Evolutionary conservation across 345 rosid genomes (phyloP).

Genomic region (Rubroshorea leprosula): DNA sequence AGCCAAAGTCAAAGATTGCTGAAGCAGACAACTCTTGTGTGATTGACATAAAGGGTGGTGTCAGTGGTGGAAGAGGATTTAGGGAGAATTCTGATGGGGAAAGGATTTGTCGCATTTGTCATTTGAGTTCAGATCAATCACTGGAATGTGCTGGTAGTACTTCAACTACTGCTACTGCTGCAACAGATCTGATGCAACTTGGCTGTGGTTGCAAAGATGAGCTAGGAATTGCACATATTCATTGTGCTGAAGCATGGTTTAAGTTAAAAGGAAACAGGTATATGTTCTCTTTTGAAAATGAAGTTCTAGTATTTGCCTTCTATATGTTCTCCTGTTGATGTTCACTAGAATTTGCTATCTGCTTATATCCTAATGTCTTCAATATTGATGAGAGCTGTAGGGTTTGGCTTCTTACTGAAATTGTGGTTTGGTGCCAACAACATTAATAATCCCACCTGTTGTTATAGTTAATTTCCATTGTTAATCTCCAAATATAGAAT

Average conservation of each 20-base stretch:
- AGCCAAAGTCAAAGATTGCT: constrained; percentile 25
- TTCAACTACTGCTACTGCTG: constrained; percentile 11
- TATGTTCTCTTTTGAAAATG: constrained; percentile 1
- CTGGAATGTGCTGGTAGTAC: constrained; percentile 19
- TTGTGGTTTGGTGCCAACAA: not conserved
- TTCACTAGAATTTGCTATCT: constrained; percentile 4
- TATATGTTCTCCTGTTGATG: not conserved
- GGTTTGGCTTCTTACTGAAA: not conserved
- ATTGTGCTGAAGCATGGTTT: constrained; percentile 94
- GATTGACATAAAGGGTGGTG: constrained; percentile 38
- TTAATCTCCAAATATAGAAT: not conserved
- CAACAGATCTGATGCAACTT: constrained; percentile 53
- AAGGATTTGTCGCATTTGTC: constrained; percentile 81
- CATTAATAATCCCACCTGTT: not conserved
- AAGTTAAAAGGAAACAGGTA: constrained; percentile 91
- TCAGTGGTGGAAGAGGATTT: constrained; percentile 20
- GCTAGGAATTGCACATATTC: constrained; percentile 70
- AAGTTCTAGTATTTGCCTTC: not conserved
- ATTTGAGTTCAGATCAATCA: constrained; percentile 58
- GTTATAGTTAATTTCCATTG: not conserved
- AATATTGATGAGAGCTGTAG: not conserved
- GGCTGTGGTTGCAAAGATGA: constrained; percentile 94
- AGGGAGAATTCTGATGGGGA: constrained; percentile 42
- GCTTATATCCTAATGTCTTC: not conserved
- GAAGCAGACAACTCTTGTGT: constrained; percentile 32